Percentiles rank a stretch among this genome's conserved stretches.
These are phyloP conservation scores for Phytophthora citricola DNA, from an alignment of 352 stramenopile species.

Conservation along the genomic window DNA sequence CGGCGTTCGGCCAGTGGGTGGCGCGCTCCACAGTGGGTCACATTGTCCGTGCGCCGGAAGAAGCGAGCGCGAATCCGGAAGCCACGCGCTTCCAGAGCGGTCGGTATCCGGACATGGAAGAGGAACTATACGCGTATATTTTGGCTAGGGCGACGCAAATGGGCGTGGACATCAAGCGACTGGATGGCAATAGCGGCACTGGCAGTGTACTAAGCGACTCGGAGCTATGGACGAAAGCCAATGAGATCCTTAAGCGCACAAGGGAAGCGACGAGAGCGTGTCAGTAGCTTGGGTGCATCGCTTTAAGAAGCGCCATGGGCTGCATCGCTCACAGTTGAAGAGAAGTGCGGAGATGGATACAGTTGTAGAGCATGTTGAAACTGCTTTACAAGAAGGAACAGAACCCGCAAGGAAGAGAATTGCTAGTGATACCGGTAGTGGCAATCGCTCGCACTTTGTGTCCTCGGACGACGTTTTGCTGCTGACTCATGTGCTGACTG, in stretches of 20 bases:
- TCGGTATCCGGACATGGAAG: conserved; percentile 44
- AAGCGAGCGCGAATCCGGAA: conserved; percentile 35
- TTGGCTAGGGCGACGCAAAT: conserved; percentile 3
- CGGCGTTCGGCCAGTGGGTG: conserved; percentile 36
- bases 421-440: not conserved
- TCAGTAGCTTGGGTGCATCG: conserved; percentile 43
- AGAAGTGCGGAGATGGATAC: not conserved
- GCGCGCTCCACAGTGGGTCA: conserved; percentile 41
- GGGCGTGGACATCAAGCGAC: conserved; percentile 10
- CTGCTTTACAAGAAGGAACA: too few relatives aligned
- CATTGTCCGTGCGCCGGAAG: conserved; percentile 34
- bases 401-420: conserved; percentile 16
- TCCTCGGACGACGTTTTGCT: conserved; percentile 40
- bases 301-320: conserved; percentile 44
- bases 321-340: conserved; percentile 33
- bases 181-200: conserved; percentile 1
- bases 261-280: conserved; percentile 32
- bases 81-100: conserved; percentile 44
- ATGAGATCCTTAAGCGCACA: conserved; percentile 41
- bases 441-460: conserved; percentile 33
- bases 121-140: conserved; percentile 26
- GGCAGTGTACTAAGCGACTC: conserved; percentile 26
- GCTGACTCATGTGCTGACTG: conserved; percentile 27
- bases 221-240: conserved; percentile 41
- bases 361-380: too few relatives aligned